These are phyloP conservation scores for Phaeosphaeria sp. DNA, from an alignment of 2,329 filamentous ascomycete species.

Conservation along the genomic window DNA sequence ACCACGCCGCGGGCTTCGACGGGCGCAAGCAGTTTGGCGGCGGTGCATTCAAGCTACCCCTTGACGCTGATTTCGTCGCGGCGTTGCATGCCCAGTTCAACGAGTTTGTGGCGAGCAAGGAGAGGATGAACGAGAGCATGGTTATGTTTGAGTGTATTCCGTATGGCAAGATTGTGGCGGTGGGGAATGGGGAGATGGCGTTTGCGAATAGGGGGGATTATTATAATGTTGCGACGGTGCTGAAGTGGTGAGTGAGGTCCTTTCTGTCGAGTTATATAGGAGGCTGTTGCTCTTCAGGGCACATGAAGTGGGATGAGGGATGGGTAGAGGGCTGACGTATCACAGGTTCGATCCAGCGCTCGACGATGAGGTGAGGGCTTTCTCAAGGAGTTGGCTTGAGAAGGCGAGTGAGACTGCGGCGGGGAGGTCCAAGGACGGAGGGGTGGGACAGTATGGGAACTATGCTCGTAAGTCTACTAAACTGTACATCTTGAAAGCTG, in stretches of 20 bases:
- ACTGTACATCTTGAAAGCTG: background rate
- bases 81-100: constrained; percentile 34
- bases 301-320: background rate
- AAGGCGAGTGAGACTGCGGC: constrained; percentile 29
- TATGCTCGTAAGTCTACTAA: constrained; percentile 32
- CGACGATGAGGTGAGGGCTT: constrained; percentile 32
- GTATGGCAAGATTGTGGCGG: constrained; percentile 31
- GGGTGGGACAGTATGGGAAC: constrained; percentile 43
- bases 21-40: constrained; percentile 49
- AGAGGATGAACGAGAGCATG: constrained; percentile 34
- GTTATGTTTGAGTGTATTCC: constrained; percentile 40
- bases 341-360: constrained; percentile 33
- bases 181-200: constrained; percentile 29
- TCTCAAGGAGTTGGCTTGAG: constrained; percentile 33
- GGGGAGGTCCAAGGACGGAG: constrained; percentile 26
- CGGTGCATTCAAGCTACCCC: constrained; percentile 43
- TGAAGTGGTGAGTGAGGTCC: constrained; percentile 44
- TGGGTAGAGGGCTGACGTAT: background rate
- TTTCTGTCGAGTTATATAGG: too few relatives aligned
- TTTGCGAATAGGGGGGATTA: constrained; percentile 43
- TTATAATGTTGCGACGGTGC: constrained; percentile 41
- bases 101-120: constrained; percentile 31
- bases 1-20: constrained; percentile 37
- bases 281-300: too few relatives aligned
- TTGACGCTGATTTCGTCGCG: constrained; percentile 31